A percentile compares a stretch with the other conserved stretches of the same genome.
phyloP scores from a whole-genome alignment of 2,329 filamentous ascomycete species.

The Fusarium sp. region DNA sequence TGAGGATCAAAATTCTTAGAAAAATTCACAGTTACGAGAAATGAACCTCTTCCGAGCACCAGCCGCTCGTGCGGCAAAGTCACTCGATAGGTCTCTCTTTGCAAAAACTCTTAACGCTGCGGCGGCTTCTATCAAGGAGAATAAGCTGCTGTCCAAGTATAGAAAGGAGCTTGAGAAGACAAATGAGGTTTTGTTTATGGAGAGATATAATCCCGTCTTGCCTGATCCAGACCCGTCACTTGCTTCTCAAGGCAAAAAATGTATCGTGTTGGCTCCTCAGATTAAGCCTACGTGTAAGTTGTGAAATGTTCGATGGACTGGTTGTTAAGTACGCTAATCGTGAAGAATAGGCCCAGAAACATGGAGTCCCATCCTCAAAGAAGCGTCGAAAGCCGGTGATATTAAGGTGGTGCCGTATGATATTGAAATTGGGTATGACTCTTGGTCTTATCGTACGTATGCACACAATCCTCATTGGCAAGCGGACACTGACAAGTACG shows the following conservation, averaged over 20 bases:
- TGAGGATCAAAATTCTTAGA: conserved; percentile 23
- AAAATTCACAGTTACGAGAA: conserved; percentile 45
- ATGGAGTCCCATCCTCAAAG: conserved; percentile 75
- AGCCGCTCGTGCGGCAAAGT: conserved; percentile 77
- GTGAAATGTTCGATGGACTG: neutral
- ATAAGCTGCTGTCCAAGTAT: conserved; percentile 76
- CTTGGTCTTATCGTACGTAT: conserved; percentile 80
- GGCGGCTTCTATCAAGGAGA: conserved; percentile 79
- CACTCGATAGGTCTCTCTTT: conserved; percentile 86
- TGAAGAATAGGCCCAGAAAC: conserved; percentile 62
- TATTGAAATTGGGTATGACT: conserved; percentile 79
- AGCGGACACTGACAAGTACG: conserved; percentile 26
- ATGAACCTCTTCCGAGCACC: conserved; percentile 78
- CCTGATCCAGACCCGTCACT: conserved; percentile 66
- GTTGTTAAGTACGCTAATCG: neutral
- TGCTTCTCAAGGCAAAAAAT: conserved; percentile 65
- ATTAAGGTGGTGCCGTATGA: conserved; percentile 78
- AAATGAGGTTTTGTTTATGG: conserved; percentile 70
- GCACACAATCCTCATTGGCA: neutral
- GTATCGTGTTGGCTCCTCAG: conserved; percentile 65
- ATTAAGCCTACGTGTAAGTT: conserved; percentile 61
- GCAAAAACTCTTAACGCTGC: conserved; percentile 76
- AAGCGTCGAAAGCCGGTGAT: conserved; percentile 73
- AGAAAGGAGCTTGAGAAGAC: conserved; percentile 71
- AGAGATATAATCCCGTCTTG: conserved; percentile 69